Evolutionary conservation across 2,329 filamentous ascomycete genomes (phyloP).

Genomic region (Penicillium fuscoglaucum): DNA sequence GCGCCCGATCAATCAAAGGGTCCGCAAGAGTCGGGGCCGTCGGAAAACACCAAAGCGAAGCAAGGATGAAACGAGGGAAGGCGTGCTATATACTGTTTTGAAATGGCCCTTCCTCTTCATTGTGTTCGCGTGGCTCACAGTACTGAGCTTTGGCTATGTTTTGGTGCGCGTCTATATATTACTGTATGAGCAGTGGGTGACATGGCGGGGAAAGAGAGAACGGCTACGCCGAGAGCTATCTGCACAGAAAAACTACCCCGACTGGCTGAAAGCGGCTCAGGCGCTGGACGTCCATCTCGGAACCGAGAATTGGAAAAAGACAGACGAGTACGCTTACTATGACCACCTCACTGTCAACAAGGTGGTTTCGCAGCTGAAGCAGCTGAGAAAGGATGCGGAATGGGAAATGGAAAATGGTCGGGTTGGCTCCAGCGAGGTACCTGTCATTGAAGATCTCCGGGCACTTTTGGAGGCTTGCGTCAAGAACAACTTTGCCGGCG

Average conservation of each 20-base stretch:
- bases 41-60: constrained; percentile 54
- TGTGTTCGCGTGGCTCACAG: constrained; percentile 76
- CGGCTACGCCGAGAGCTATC: constrained; percentile 69
- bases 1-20: constrained; percentile 78
- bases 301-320: constrained; percentile 57
- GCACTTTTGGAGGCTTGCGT: constrained; percentile 82
- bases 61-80: constrained; percentile 91
- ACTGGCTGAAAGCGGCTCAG: constrained; percentile 80
- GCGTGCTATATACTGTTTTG: constrained; percentile 80
- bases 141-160: constrained; percentile 72
- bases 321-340: constrained; percentile 71
- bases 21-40: constrained; percentile 52
- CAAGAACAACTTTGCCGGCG: constrained; percentile 95
- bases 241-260: constrained; percentile 69
- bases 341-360: constrained; percentile 79
- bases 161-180: constrained; percentile 86
- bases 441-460: constrained; percentile 72
- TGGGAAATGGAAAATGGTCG: constrained; percentile 34
- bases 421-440: constrained; percentile 35
- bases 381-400: constrained; percentile 43
- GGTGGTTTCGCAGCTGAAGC: constrained; percentile 71
- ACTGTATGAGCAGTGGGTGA: constrained; percentile 85
- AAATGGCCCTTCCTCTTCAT: constrained; percentile 89
- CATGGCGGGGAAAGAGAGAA: constrained; percentile 81
- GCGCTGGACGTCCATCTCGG: constrained; percentile 78